phyloP scores from a whole-genome alignment of 306 rosid species.

The Elaeagnus macrophylla region DNA sequence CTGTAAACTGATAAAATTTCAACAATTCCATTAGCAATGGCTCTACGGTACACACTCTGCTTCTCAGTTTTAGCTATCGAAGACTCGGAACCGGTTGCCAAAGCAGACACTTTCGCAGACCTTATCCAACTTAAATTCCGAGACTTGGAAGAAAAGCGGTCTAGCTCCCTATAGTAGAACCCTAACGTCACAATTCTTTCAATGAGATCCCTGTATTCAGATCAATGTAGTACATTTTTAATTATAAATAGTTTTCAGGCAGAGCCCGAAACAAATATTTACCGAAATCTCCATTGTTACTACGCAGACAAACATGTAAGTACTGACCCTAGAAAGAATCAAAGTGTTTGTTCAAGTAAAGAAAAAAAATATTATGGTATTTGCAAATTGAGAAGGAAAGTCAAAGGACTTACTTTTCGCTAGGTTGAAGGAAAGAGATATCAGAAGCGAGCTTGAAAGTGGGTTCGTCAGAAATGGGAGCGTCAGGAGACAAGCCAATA shows the following conservation, averaged over 20 bases:
- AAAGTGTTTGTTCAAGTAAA: too few species aligned
- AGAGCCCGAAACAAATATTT: too few species aligned
- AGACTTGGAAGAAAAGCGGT: slow-evolving; percentile 68
- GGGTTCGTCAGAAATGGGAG: slow-evolving; percentile 55
- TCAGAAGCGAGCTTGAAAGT: slow-evolving; percentile 82
- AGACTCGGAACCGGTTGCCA: slow-evolving; percentile 21
- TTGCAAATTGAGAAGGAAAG: neutral
- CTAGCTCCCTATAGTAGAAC: slow-evolving; percentile 84
- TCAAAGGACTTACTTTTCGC: slow-evolving; percentile 7
- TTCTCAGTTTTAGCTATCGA: slow-evolving; percentile 26
- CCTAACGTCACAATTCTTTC: slow-evolving; percentile 79
- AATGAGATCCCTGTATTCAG: slow-evolving; percentile 63
- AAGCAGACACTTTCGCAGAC: slow-evolving; percentile 38
- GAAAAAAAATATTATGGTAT: too few species aligned
- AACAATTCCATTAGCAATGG: slow-evolving; percentile 82
- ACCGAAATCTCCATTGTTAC: too few species aligned
- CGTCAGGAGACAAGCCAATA: slow-evolving; percentile 13
- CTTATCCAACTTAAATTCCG: slow-evolving; percentile 88
- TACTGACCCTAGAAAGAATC: too few species aligned
- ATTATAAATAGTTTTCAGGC: neutral
- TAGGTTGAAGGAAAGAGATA: slow-evolving; percentile 74
- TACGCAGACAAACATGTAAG: too few species aligned
- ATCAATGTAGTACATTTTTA: neutral
- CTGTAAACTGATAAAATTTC: slow-evolving; percentile 76
- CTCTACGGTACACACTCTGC: slow-evolving; percentile 79